phyloP scores from a whole-genome alignment of 2,329 filamentous ascomycete genomes.

The Xylaria sp. region DNA sequence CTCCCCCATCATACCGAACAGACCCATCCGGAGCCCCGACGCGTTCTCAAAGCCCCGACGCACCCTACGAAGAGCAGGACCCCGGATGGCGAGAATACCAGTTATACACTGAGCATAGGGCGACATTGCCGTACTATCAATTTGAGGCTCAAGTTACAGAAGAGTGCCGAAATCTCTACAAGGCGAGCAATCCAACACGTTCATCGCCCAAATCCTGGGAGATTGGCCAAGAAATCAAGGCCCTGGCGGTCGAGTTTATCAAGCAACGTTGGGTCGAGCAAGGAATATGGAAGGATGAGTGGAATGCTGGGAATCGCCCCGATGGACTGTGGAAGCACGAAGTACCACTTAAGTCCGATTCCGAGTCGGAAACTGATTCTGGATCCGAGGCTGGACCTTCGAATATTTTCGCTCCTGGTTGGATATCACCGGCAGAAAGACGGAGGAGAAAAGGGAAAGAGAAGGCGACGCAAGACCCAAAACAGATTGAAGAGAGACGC shows the following conservation, averaged over 20 bases:
- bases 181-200: not conserved
- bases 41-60: not conserved
- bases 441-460: not conserved
- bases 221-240: too few species aligned
- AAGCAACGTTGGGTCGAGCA: conserved; percentile 40
- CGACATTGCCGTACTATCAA: conserved; percentile 3
- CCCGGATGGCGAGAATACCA: not conserved
- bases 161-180: not conserved
- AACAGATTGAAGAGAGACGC: not conserved
- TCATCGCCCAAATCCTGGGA: not conserved
- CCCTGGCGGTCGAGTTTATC: conserved; percentile 1
- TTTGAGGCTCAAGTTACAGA: conserved; percentile 9
- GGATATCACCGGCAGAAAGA: not conserved
- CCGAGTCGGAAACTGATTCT: not conserved
- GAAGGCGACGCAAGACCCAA: not conserved
- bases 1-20: conserved; percentile 20
- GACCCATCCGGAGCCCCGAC: conserved; percentile 13
- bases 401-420: not conserved
- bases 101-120: not conserved
- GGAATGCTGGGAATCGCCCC: not conserved
- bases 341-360: not conserved
- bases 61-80: not conserved
- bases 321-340: conserved; percentile 34
- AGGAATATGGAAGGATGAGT: conserved; percentile 40
- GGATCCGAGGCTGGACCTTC: not conserved